phyloP scores from a whole-genome alignment of 1,284 basidiomycete genomes.

The Trametes hirsuta region DNA sequence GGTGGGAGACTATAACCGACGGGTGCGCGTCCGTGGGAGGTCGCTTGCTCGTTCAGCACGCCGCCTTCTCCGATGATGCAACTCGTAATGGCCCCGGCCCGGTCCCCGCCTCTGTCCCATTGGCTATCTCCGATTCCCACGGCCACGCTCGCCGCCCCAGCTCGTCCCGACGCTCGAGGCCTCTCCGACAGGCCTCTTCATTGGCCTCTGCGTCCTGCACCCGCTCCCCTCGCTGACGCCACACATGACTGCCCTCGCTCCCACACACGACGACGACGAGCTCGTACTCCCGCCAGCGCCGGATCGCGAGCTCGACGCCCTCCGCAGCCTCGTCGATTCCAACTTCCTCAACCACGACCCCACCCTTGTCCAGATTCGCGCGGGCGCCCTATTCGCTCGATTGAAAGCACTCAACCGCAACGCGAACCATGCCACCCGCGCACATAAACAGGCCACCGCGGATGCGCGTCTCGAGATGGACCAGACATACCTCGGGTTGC shows the following conservation, averaged over 20 bases:
- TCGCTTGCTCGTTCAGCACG: slow-evolving; percentile 21
- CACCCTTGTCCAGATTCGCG: slow-evolving; percentile 57
- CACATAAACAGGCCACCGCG: slow-evolving; percentile 72
- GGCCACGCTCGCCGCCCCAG: slow-evolving; percentile 13
- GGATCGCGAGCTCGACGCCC: slow-evolving; percentile 59
- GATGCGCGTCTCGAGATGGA: slow-evolving; percentile 81
- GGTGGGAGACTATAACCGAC: slow-evolving; percentile 3
- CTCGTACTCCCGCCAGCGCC: slow-evolving; percentile 32
- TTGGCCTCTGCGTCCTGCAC: background rate
- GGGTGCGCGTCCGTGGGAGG: background rate
- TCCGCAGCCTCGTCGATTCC: slow-evolving; percentile 62
- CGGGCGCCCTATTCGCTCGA: slow-evolving; percentile 72
- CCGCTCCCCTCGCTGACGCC: slow-evolving; percentile 7
- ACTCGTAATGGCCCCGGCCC: slow-evolving; percentile 24
- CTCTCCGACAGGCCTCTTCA: slow-evolving; percentile 3
- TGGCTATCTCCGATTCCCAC: slow-evolving; percentile 13
- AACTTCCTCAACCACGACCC: slow-evolving; percentile 50
- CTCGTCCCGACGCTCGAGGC: slow-evolving; percentile 3
- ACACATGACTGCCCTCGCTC: slow-evolving; percentile 27
- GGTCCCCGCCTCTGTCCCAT: slow-evolving; percentile 11
- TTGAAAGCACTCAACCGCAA: slow-evolving; percentile 76
- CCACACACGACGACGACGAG: slow-evolving; percentile 19
- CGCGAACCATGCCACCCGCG: slow-evolving; percentile 69
- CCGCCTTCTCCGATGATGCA: slow-evolving; percentile 25
- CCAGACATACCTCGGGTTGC: slow-evolving; percentile 77